phyloP scores from a whole-genome alignment of 208 protist species.

The Wallacemonas sp. region DNA sequence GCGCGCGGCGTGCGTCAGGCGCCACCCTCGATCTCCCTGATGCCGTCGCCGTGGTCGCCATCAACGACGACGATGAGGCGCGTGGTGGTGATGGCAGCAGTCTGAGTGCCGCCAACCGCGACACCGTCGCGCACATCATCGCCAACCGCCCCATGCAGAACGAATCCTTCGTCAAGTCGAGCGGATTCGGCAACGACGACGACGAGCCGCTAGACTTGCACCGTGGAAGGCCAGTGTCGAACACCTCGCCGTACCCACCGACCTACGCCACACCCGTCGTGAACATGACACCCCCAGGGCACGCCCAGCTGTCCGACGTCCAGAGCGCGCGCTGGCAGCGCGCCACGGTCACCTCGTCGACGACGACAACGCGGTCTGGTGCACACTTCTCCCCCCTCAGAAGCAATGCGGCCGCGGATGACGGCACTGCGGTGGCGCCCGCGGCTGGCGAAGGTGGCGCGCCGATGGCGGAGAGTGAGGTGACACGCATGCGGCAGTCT shows the following conservation, averaged over 20 bases:
- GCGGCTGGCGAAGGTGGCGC: too few species aligned
- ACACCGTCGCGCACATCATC: not conserved
- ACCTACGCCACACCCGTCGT: not conserved
- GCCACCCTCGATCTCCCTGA: not conserved
- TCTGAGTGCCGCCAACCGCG: not conserved
- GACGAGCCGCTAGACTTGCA: constrained; percentile 11
- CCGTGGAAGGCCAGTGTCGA: not conserved
- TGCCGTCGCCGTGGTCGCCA: constrained; percentile 10
- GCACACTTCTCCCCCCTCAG: constrained; percentile 4
- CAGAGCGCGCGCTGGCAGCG: not conserved
- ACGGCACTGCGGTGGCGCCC: too few species aligned
- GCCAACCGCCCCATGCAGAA: not conserved
- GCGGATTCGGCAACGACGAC: not conserved
- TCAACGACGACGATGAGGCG: not conserved
- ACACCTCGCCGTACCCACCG: not conserved
- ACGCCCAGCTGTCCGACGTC: not conserved
- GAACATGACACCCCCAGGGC: not conserved
- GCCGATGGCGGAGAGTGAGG: too few species aligned
- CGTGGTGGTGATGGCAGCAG: too few species aligned
- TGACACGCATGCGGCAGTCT: too few species aligned
- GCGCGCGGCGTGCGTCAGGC: not conserved
- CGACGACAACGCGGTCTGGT: not conserved
- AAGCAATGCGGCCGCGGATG: too few species aligned
- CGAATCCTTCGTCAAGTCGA: not conserved
- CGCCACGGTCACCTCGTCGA: not conserved